Evolutionary conservation across 164 flowering plant genomes (phyloP).

Genomic region (Vitis riparia): DNA sequence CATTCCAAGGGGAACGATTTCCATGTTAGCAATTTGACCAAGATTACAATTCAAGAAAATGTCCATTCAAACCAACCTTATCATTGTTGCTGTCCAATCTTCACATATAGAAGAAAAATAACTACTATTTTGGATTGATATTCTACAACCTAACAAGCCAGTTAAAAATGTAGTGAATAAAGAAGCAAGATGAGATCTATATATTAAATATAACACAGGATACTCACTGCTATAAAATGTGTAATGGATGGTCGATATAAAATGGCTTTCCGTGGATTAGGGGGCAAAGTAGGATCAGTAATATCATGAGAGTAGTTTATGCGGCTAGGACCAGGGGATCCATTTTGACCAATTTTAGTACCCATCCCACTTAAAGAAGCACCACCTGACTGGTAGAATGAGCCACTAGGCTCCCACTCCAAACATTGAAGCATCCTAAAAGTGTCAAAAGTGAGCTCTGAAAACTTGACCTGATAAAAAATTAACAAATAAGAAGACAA

Average conservation of each 20-base stretch:
- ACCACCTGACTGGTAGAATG: constrained; percentile 57
- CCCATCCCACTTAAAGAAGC: too few relatives aligned
- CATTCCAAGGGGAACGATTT: too few relatives aligned
- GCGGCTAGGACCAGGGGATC: constrained; percentile 40
- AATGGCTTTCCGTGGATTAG: constrained; percentile 81
- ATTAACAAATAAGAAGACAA: not conserved
- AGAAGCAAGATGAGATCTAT: not conserved
- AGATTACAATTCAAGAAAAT: too few relatives aligned
- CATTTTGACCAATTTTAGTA: constrained; percentile 46
- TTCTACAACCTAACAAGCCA: not conserved
- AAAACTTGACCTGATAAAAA: constrained; percentile 71
- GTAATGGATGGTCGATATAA: constrained; percentile 73
- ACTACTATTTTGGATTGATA: not conserved
- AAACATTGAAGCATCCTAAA: constrained; percentile 92
- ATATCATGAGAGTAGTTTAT: constrained; percentile 50
- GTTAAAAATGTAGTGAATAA: not conserved
- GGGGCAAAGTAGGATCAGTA: constrained; percentile 72
- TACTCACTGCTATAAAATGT: constrained; percentile 82
- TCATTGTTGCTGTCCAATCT: too few relatives aligned
- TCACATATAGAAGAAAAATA: too few relatives aligned
- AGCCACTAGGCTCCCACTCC: constrained; percentile 97
- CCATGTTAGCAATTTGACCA: too few relatives aligned
- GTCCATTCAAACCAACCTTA: too few relatives aligned
- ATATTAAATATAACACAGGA: not conserved
- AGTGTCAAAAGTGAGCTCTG: constrained; percentile 81